phyloP scores from a whole-genome alignment of 768 basidiomycete genomes.

The Russula brevipes region DNA sequence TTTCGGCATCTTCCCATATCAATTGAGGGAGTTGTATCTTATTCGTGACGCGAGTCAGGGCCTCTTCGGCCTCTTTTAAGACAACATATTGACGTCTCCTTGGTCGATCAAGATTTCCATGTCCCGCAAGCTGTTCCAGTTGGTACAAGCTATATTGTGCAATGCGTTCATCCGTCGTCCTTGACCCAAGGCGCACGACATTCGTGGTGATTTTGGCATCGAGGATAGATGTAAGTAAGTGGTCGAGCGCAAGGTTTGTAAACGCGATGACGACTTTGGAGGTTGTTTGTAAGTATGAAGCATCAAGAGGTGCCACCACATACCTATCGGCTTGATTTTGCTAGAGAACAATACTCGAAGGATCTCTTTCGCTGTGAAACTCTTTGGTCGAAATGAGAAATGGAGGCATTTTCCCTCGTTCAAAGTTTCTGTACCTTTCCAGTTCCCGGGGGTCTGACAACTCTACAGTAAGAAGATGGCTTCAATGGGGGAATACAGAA shows the following conservation, averaged over 20 bases:
- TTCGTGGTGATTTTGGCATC: slow-evolving; percentile 59
- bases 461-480: neutral
- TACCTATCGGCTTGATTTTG: slow-evolving; percentile 46
- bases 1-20: slow-evolving; percentile 32
- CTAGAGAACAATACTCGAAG: slow-evolving; percentile 58
- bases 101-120: slow-evolving; percentile 39
- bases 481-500: neutral
- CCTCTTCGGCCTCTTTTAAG: slow-evolving; percentile 43
- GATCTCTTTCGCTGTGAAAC: slow-evolving; percentile 64
- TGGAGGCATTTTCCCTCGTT: neutral
- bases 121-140: slow-evolving; percentile 43
- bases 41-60: slow-evolving; percentile 46
- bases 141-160: slow-evolving; percentile 55
- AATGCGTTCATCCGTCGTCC: slow-evolving; percentile 56
- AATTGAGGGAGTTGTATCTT: slow-evolving; percentile 21
- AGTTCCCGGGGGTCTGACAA: slow-evolving; percentile 64
- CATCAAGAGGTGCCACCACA: neutral
- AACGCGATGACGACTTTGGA: slow-evolving; percentile 49
- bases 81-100: slow-evolving; percentile 34
- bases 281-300: neutral
- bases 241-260: slow-evolving; percentile 78
- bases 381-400: slow-evolving; percentile 34
- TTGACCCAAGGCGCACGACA: slow-evolving; percentile 65
- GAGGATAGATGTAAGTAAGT: slow-evolving; percentile 59
- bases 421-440: slow-evolving; percentile 49